phyloP scores from a whole-genome alignment of 139 green algal species.

The Chloropicon primus region DNA sequence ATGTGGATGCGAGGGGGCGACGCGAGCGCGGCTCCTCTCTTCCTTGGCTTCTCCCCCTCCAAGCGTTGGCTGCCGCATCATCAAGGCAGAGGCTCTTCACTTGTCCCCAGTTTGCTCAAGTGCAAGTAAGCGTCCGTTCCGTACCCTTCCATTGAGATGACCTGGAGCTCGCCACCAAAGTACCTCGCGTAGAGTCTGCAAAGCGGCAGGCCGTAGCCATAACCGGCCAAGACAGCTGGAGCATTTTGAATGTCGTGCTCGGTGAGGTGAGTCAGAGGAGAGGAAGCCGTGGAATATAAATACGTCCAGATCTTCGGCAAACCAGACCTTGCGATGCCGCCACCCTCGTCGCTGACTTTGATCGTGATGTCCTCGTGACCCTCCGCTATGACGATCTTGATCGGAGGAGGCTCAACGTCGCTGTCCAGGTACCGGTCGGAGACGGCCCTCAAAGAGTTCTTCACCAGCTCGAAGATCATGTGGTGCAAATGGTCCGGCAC shows the following conservation, averaged over 20 bases:
- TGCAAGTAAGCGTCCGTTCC: conserved; percentile 97
- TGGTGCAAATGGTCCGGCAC: conserved; percentile 93
- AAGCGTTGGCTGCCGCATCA: not conserved
- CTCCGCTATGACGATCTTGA: conserved; percentile 27
- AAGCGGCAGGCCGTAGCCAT: conserved; percentile 94
- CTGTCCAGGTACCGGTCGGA: conserved; percentile 70
- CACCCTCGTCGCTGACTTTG: conserved; percentile 90
- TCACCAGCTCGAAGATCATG: conserved; percentile 80
- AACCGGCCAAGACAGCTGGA: conserved; percentile 65
- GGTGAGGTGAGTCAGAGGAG: conserved; percentile 34
- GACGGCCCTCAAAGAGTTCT: conserved; percentile 81
- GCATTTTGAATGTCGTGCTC: conserved; percentile 15
- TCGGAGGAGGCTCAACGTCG: conserved; percentile 49
- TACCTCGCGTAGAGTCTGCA: conserved; percentile 77
- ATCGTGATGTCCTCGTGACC: conserved; percentile 88
- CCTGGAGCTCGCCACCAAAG: conserved; percentile 92
- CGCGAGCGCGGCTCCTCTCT: not conserved
- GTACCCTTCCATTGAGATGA: conserved; percentile 98
- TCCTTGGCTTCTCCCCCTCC: not conserved
- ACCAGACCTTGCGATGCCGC: conserved; percentile 82
- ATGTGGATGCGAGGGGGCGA: conserved; percentile 2
- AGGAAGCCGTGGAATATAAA: conserved; percentile 86
- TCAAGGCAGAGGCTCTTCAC: conserved; percentile 86
- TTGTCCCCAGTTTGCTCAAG: conserved; percentile 84
- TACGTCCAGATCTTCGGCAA: conserved; percentile 96